Base-by-base conservation (phyloP, 139 green algal genomes). In the Dunaliella sp. region DNA sequence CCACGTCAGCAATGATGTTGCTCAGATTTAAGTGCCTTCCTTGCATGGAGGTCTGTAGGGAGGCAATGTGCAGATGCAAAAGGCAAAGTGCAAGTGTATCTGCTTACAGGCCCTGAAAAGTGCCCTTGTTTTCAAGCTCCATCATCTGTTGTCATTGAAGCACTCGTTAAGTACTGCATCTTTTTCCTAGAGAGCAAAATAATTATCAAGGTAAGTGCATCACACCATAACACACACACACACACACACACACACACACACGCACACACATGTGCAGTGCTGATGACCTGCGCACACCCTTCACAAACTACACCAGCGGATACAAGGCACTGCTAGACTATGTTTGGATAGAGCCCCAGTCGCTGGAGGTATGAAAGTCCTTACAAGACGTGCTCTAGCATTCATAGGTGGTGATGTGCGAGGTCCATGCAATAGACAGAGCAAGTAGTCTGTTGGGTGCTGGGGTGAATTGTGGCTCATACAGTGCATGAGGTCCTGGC, bases 311-410 rank as follows among this genome's bases (percentile, higher is more conserved):
- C 90, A 95, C 95, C 22, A 89, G 88, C 7, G 94, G 94, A 2
- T 98, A 98, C 86, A 91, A 94, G 83, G 95, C 92, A 0, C 88
- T 96, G 65, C 90, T 98, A 80, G 95, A 98, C 88, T 98, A 97
- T 76, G 83, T 96, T 1, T 97, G 92, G 93, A 83, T 78, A 36
- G 31, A 79, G 59, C 58, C 80, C 16, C 22, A 82, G 32, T 36
- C 73, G 0, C 85, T 88, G 77, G 76, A 86, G 77, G 85, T 88
- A 36, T 81, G 80, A 26, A 81, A 79, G 79, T 1, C 28, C 12
- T 84, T 36, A 1, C 22, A 58, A 24, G 0, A 38, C 12, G 1
- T 24, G 37, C 1, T 38, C 35, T n/a, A n/a, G 31, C 35, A 36
- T 30, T 28, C n/a, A 37, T 32, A 2, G 25, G 36, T 85, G 73